phyloP scores from a whole-genome alignment of 1,139 yeast genomes.

The Debaryomycetaceae sp. region DNA sequence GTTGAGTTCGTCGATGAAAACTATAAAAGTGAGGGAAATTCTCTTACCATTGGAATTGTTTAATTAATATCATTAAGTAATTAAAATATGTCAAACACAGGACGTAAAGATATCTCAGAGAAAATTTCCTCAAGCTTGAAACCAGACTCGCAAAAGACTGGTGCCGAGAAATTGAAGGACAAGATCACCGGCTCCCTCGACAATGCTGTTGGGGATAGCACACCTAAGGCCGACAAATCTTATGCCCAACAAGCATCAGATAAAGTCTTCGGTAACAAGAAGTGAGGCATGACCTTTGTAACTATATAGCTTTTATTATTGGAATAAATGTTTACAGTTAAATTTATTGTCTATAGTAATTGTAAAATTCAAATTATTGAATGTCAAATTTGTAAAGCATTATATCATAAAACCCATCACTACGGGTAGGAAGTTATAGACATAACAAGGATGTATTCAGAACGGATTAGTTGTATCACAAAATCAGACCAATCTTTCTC shows the following conservation, averaged over 20 bases:
- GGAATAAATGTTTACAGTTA: neutral
- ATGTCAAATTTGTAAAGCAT: neutral
- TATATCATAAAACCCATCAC: neutral
- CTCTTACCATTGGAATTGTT: neutral
- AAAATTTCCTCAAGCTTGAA: slow-evolving; percentile 34
- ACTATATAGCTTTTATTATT: too few species aligned
- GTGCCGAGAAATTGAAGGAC: slow-evolving; percentile 37
- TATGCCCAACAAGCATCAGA: slow-evolving; percentile 43
- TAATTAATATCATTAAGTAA: slow-evolving; percentile 1
- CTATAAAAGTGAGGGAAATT: slow-evolving; percentile 1
- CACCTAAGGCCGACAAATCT: slow-evolving; percentile 34
- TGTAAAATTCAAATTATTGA: neutral
- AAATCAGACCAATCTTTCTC: too few species aligned
- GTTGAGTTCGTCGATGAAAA: neutral
- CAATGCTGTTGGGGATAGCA: slow-evolving; percentile 33
- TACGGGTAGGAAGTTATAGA: too few species aligned
- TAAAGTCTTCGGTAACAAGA: slow-evolving; percentile 29
- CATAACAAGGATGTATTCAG: too few species aligned
- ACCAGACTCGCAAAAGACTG: slow-evolving; percentile 43
- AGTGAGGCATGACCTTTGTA: too few species aligned
- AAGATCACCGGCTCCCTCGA: slow-evolving; percentile 32
- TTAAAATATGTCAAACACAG: slow-evolving; percentile 37
- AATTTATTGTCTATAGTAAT: neutral
- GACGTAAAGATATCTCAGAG: slow-evolving; percentile 44
- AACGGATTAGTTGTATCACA: neutral